Percentiles rank a stretch among this genome's conserved stretches.
Conservation (phyloP, 176 grass and related monocot genomes). For the Oryza meyeriana region DNA sequence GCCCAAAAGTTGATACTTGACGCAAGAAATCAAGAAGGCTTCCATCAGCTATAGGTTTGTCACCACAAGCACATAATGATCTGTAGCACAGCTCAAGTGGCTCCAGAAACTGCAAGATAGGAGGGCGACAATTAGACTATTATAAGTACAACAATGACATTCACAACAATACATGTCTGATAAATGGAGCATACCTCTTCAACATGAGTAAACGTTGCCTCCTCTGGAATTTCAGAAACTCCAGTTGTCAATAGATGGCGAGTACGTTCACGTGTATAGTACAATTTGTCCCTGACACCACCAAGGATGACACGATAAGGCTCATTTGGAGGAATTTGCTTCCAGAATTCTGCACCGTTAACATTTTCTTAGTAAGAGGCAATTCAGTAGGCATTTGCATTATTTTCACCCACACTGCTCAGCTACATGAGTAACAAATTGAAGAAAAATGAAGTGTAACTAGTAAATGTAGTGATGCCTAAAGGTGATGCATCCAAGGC, state of each 20-base stretch:
- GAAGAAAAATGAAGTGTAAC: neutral
- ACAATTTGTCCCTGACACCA: conserved; percentile 95
- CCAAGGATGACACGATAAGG: conserved; percentile 97
- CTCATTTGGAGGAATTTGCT: conserved; percentile 87
- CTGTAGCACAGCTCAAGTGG: conserved; percentile 94
- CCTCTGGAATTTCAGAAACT: conserved; percentile 66
- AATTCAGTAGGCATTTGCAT: conserved; percentile 16
- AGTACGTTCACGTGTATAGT: conserved; percentile 78
- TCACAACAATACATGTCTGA: neutral
- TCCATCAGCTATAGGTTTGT: conserved; percentile 90
- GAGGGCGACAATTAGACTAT: conserved; percentile 10
- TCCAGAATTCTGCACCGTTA: conserved; percentile 86
- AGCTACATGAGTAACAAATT: neutral
- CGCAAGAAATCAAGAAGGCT: conserved; percentile 97
- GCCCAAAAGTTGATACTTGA: conserved; percentile 95
- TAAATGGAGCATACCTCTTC: conserved; percentile 64
- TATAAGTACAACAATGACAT: neutral
- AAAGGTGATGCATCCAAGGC: neutral
- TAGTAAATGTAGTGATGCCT: neutral
- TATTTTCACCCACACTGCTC: neutral
- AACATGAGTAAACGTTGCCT: conserved; percentile 66
- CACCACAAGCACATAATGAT: conserved; percentile 89
- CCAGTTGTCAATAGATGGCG: conserved; percentile 77
- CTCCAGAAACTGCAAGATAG: conserved; percentile 71
- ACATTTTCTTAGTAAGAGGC: conserved; percentile 29